Evolutionary conservation across 1,284 basidiomycete species (phyloP).

Genomic region (Austroboletus niveus): DNA sequence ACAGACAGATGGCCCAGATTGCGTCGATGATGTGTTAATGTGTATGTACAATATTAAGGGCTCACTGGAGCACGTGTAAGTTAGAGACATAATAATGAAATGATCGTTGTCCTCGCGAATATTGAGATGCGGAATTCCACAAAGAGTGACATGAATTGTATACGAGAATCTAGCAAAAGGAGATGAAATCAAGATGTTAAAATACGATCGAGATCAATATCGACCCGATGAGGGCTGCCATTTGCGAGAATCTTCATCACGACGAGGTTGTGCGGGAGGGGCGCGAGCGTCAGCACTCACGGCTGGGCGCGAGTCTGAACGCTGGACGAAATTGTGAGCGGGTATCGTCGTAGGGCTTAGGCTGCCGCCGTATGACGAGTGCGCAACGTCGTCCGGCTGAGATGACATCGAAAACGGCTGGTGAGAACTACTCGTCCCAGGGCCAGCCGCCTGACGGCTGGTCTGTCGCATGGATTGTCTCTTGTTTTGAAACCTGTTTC

Average conservation of each 20-base stretch:
- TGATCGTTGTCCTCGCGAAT: conserved; percentile 37
- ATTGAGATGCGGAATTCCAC: conserved; percentile 33
- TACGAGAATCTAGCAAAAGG: conserved; percentile 33
- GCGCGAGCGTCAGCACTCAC: conserved; percentile 35
- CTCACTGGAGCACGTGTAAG: conserved; percentile 32
- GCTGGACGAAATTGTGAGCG: conserved; percentile 36
- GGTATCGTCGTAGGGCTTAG: conserved; percentile 38
- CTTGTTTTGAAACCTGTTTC: conserved; percentile 79
- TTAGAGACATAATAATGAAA: conserved; percentile 35
- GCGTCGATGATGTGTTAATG: conserved; percentile 33
- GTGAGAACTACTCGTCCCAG: conserved; percentile 42
- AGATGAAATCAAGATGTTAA: conserved; percentile 37
- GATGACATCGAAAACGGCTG: conserved; percentile 51
- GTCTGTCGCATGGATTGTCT: conserved; percentile 77
- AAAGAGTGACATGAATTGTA: conserved; percentile 37
- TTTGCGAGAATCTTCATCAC: conserved; percentile 44
- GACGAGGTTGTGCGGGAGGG: conserved; percentile 33
- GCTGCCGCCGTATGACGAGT: conserved; percentile 33
- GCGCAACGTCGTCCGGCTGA: conserved; percentile 35
- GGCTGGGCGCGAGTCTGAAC: conserved; percentile 38
- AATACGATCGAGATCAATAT: conserved; percentile 44
- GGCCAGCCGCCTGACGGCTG: conserved; percentile 56
- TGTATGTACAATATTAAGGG: conserved; percentile 40
- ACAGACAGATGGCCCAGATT: conserved; percentile 20
- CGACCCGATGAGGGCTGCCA: conserved; percentile 40